Conservation (phyloP, 106 monocot genomes). For the Dendrobium huoshanense region DNA sequence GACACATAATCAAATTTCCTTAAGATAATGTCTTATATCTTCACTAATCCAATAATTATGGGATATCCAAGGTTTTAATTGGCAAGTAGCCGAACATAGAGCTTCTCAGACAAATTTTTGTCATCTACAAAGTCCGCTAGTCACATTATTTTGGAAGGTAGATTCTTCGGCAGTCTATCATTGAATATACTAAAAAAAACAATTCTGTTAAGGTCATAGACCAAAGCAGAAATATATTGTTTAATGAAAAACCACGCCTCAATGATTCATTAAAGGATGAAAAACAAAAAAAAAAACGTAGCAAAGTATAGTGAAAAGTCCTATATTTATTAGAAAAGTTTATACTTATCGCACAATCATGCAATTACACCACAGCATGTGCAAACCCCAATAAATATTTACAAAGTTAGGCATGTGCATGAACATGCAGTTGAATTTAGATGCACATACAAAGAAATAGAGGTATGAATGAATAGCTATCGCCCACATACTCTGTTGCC, state of each 20-base stretch:
- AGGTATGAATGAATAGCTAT: neutral
- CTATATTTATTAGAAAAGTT: neutral
- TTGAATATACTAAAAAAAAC: neutral
- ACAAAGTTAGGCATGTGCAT: neutral
- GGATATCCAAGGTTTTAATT: neutral
- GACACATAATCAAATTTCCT: neutral
- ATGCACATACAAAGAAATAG: neutral
- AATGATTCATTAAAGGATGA: neutral
- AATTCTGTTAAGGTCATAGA: neutral
- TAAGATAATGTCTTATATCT: neutral
- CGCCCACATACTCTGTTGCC: conserved; percentile 79
- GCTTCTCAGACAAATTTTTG: neutral
- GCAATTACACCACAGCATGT: neutral
- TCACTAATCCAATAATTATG: neutral
- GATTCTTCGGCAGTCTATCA: neutral
- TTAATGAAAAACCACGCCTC: neutral
- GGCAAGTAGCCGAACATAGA: neutral
- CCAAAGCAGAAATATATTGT: neutral
- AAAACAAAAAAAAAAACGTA: neutral
- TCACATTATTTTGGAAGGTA: neutral
- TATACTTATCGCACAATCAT: neutral
- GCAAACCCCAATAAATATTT: neutral
- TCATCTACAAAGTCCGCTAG: neutral
- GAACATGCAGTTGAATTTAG: neutral
- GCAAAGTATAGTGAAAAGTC: no score